Evolutionary conservation across 306 rosid species (phyloP), one percentile per base, ranked within the genome.

Genomic region (Lupinus albus): DNA sequence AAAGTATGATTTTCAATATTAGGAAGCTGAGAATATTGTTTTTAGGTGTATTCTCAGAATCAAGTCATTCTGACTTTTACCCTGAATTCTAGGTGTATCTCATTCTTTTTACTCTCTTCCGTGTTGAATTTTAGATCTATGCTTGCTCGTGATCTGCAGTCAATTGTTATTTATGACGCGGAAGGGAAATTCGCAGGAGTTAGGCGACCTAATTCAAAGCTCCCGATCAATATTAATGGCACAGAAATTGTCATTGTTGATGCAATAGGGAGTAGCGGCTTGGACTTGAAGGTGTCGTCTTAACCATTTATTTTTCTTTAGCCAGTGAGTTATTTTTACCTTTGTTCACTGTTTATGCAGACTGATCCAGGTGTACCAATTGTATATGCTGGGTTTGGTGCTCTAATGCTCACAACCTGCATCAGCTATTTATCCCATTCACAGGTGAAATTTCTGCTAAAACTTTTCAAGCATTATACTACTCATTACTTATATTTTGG

Each of bases 341-440:
- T 12, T 57, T 49, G 59, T 59, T 63, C 67, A 18, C 38, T 13
- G 62, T 66, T 67, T 67, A 70, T 74, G 20, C 78, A 93, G 99
- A 90, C 88, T 61, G 98, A 93, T 45, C 99, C 99, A 0, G 96
- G 95, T 21, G 99, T 93, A 39, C 99, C 97, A 3, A 54, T 88
- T 76, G 97, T 93, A 15, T 93, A 90, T 78, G 90, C 99, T 73
- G 99, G 99, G 75, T 93, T 93, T 82, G 97, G 99, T 57, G 97
- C 97, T 71, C 86, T 93, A 8, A 93, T 90, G 99, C 91, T 93
- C 55, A 93, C 98, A 17, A 90, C 96, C 54, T 93, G 99, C 86
- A 82, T 88, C 79, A 93, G 99, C 77, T 93, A 71, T 76, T 82
- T 88, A 57, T 88, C 97, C 80, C 99, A 93, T 82, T 87, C 99